Percentiles rank a stretch among this genome's conserved stretches.
These are phyloP conservation scores for Hymenoscyphus infarciens DNA, from an alignment of 2,329 filamentous ascomycete genomes.

Conservation along the genomic window DNA sequence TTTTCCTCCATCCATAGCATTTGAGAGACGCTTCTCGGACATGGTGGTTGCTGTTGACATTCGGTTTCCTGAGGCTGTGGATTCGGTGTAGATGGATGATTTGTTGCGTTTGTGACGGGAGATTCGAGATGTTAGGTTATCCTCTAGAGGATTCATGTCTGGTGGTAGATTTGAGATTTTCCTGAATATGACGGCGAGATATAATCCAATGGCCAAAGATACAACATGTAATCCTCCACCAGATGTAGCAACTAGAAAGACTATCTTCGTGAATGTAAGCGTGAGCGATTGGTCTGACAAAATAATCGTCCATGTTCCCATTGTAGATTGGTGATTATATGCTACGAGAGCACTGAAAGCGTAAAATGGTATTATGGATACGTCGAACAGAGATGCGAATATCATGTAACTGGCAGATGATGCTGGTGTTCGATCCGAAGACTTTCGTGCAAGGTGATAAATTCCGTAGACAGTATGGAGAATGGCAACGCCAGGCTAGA, in stretches of 20 bases:
- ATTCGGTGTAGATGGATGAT: conserved; percentile 37
- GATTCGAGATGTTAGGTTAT: conserved; percentile 69
- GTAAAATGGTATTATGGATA: conserved; percentile 53
- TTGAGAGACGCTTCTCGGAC: conserved; percentile 59
- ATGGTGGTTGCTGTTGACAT: conserved; percentile 33
- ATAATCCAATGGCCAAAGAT: conserved; percentile 68
- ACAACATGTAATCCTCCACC: conserved; percentile 66
- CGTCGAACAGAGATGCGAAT: conserved; percentile 73
- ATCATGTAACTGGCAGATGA: conserved; percentile 87
- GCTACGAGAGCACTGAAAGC: conserved; percentile 50
- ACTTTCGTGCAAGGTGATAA: conserved; percentile 71
- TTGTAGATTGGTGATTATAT: conserved; percentile 33
- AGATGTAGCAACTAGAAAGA: conserved; percentile 64
- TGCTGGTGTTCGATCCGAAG: conserved; percentile 67
- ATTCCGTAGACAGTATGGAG: conserved; percentile 72
- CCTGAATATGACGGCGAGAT: conserved; percentile 73
- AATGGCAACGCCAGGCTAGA: conserved; percentile 70
- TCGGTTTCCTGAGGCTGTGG: not conserved
- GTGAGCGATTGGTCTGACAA: conserved; percentile 54
- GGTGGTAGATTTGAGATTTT: conserved; percentile 80
- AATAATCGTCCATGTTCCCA: conserved; percentile 61
- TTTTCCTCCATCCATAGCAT: conserved; percentile 40
- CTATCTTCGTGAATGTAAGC: conserved; percentile 58
- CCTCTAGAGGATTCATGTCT: conserved; percentile 92
- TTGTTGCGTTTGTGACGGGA: conserved; percentile 70